Evolutionary conservation across 1,139 yeast genomes (phyloP).

Genomic region (Nakaseomyces delphensis): DNA sequence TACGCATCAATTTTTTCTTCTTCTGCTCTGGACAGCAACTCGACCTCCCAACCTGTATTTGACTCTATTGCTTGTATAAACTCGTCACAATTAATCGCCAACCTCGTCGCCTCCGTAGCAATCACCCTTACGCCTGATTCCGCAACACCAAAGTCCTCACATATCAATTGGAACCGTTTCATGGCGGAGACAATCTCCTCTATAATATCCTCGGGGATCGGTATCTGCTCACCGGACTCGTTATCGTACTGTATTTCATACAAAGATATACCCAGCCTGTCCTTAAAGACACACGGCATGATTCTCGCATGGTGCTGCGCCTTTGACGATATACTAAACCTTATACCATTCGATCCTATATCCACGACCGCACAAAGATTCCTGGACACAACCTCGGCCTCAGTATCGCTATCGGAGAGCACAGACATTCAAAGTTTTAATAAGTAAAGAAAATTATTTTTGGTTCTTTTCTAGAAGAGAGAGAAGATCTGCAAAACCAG

Average conservation of each 20-base stretch:
- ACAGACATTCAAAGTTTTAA: too few species aligned
- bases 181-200: conserved; percentile 49
- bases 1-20: conserved; percentile 57
- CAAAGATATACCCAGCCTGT: conserved; percentile 54
- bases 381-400: conserved; percentile 45
- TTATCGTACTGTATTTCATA: conserved; percentile 48
- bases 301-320: conserved; percentile 58
- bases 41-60: conserved; percentile 55
- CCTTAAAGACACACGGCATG: conserved; percentile 64
- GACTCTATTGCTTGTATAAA: conserved; percentile 44
- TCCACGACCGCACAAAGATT: conserved; percentile 54
- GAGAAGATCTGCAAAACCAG: too few species aligned
- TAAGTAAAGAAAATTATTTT: too few species aligned
- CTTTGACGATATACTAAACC: conserved; percentile 57
- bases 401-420: conserved; percentile 33
- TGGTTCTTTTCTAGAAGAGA: too few species aligned
- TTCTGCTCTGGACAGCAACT: conserved; percentile 45
- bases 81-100: conserved; percentile 50
- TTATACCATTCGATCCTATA: conserved; percentile 59
- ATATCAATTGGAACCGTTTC: conserved; percentile 52
- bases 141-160: conserved; percentile 60
- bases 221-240: conserved; percentile 36
- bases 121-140: conserved; percentile 49
- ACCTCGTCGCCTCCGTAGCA: conserved; percentile 60
- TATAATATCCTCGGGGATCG: conserved; percentile 48